A percentile compares a stretch with the other conserved stretches of the same genome.
Conservation (phyloP, 73 alveolate species). For the Paramecium biaurelia region DNA sequence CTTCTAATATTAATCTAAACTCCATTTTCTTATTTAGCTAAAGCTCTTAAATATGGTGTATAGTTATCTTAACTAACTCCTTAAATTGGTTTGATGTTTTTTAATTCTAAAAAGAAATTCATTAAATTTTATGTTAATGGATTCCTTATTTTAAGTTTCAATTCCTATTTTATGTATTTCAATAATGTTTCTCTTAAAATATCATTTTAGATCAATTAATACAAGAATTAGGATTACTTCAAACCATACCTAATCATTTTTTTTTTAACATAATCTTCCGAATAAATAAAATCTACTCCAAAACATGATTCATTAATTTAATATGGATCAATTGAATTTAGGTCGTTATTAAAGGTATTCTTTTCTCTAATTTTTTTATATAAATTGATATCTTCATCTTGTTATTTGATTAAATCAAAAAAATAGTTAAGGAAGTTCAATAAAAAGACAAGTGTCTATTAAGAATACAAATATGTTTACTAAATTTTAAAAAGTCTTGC, state of each 20-base stretch:
- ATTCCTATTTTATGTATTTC: no score
- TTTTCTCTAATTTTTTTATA: not conserved
- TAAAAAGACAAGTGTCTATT: not conserved
- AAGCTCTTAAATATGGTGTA: not conserved
- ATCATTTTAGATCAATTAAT: not conserved
- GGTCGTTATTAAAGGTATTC: not conserved
- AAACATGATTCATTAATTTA: not conserved
- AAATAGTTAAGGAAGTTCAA: not conserved
- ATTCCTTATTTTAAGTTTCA: no score
- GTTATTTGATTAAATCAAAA: not conserved
- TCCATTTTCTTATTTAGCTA: not conserved
- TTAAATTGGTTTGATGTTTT: not conserved
- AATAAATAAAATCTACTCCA: not conserved
- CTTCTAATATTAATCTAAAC: not conserved
- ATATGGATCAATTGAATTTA: not conserved
- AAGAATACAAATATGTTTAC: not conserved
- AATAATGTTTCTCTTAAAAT: not conserved
- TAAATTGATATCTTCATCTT: not conserved
- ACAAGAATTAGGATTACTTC: not conserved
- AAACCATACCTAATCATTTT: not conserved
- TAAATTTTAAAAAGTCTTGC: not conserved
- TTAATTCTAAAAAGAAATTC: not conserved
- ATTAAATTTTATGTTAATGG: no score
- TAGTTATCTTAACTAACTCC: not conserved
- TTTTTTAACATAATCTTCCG: not conserved